Percentiles rank a stretch among this genome's conserved stretches.
Evolutionary conservation across 2,329 filamentous ascomycete genomes (phyloP).

Genomic region (Microdochium paspali): DNA sequence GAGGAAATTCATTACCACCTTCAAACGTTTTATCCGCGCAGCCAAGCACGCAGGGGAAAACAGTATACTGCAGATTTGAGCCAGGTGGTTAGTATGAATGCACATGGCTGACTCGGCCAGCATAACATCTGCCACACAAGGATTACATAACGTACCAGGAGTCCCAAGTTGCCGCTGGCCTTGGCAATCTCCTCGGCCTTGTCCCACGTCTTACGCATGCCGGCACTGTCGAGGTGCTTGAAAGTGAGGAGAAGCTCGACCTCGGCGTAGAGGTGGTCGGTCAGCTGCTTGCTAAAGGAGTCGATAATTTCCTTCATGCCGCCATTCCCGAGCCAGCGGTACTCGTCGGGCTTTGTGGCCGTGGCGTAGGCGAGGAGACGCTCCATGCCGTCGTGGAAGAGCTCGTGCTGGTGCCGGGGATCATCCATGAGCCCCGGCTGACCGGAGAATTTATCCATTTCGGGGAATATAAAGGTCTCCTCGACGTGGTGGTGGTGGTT

Average conservation of each 20-base stretch:
- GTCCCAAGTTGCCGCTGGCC: slow-evolving; percentile 5
- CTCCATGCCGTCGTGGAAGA: slow-evolving; percentile 18
- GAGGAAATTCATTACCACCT: slow-evolving; percentile 12
- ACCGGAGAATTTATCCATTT: slow-evolving; percentile 18
- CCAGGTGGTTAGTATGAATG: neutral
- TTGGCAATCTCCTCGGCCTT: slow-evolving; percentile 8
- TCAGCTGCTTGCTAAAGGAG: slow-evolving; percentile 11
- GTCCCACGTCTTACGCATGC: slow-evolving; percentile 7
- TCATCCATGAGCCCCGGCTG: slow-evolving; percentile 19
- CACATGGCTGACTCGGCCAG: no score
- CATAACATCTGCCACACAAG: neutral
- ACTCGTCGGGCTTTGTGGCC: slow-evolving; percentile 10
- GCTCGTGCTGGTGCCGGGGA: slow-evolving; percentile 21
- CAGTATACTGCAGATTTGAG: slow-evolving; percentile 5
- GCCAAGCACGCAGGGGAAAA: slow-evolving; percentile 13
- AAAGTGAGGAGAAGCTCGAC: slow-evolving; percentile 14
- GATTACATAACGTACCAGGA: slow-evolving; percentile 10
- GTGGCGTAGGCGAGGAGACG: slow-evolving; percentile 15
- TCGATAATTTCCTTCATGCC: slow-evolving; percentile 15
- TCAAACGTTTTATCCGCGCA: slow-evolving; percentile 15
- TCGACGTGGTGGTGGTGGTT: slow-evolving; percentile 24
- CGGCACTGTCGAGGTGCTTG: slow-evolving; percentile 10
- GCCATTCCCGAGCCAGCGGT: slow-evolving; percentile 11
- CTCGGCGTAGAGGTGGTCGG: slow-evolving; percentile 17
- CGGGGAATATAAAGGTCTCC: slow-evolving; percentile 23